These are phyloP conservation scores for Anthoceros angustus DNA, from an alignment of 225 moss, liverwort and hornwort genomes.

Conservation along the genomic window DNA sequence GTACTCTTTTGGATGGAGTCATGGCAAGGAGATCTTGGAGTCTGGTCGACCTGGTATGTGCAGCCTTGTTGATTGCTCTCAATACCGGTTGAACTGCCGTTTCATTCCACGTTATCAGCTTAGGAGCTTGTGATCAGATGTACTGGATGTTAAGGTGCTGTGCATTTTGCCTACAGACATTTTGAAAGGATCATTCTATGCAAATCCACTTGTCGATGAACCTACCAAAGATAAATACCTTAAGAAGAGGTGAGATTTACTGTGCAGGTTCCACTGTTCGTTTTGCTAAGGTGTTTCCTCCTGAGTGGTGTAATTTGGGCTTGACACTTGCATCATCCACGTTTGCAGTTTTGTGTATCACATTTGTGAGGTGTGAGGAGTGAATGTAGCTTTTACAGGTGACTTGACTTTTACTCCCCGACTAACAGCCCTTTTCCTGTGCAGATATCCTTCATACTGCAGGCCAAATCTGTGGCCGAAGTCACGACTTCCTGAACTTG, in stretches of 20 bases:
- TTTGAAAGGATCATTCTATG: conserved; percentile 89
- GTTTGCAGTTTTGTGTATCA: too few relatives aligned
- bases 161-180: conserved; percentile 24
- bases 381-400: neutral
- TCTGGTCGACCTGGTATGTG: conserved; percentile 64
- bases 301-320: too few relatives aligned
- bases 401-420: neutral
- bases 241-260: conserved; percentile 32
- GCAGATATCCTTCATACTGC: conserved; percentile 84
- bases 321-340: too few relatives aligned
- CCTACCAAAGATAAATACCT: conserved; percentile 32
- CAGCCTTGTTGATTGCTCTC: neutral
- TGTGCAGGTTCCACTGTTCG: neutral
- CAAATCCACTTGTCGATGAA: conserved; percentile 61
- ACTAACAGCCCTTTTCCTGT: neutral
- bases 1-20: conserved; percentile 91
- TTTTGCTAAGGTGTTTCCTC: neutral
- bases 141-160: neutral
- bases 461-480: conserved; percentile 75
- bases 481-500: conserved; percentile 69
- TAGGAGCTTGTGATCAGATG: neutral
- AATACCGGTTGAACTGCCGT: conserved; percentile 8
- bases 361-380: neutral
- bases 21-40: conserved; percentile 76
- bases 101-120: neutral